Conservation (phyloP, 2,329 filamentous ascomycete genomes). For the Chrysoporthe cubensis region DNA sequence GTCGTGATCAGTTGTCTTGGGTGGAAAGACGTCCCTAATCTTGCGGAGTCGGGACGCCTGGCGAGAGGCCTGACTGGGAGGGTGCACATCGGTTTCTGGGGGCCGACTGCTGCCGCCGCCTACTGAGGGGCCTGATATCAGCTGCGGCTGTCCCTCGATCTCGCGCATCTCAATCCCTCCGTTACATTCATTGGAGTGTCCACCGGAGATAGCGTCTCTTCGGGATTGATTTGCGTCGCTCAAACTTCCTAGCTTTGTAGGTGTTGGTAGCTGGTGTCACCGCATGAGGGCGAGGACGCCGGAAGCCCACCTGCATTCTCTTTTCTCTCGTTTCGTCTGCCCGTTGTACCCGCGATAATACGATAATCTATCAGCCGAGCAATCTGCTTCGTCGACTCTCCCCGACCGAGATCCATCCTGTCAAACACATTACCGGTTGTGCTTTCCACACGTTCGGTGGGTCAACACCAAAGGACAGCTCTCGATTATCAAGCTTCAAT, state of each 20-base stretch:
- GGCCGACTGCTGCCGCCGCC: constrained; percentile 9
- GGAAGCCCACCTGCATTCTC: constrained; percentile 25
- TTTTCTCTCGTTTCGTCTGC: constrained; percentile 17
- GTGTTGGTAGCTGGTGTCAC: constrained; percentile 21
- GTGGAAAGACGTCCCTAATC: not conserved
- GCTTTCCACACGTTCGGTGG: constrained; percentile 14
- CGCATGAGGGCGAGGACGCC: constrained; percentile 24
- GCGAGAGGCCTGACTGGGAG: not conserved
- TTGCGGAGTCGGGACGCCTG: not conserved
- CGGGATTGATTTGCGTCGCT: constrained; percentile 14
- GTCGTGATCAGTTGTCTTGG: not conserved
- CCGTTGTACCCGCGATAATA: constrained; percentile 1
- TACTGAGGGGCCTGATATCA: constrained; percentile 11
- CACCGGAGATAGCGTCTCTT: constrained; percentile 21
- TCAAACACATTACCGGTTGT: constrained; percentile 17
- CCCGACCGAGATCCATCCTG: constrained; percentile 14
- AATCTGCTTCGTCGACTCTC: not conserved
- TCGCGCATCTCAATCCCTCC: constrained; percentile 16
- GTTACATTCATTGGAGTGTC: constrained; percentile 4
- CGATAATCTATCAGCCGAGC: constrained; percentile 11
- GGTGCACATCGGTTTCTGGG: not conserved
- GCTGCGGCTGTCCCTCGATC: constrained; percentile 24
- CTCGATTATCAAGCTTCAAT: constrained; percentile 24
- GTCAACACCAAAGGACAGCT: constrained; percentile 9
- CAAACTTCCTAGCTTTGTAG: constrained; percentile 12